Conservation (phyloP, 805 yeast species). For the Ogataea glucozyma region DNA sequence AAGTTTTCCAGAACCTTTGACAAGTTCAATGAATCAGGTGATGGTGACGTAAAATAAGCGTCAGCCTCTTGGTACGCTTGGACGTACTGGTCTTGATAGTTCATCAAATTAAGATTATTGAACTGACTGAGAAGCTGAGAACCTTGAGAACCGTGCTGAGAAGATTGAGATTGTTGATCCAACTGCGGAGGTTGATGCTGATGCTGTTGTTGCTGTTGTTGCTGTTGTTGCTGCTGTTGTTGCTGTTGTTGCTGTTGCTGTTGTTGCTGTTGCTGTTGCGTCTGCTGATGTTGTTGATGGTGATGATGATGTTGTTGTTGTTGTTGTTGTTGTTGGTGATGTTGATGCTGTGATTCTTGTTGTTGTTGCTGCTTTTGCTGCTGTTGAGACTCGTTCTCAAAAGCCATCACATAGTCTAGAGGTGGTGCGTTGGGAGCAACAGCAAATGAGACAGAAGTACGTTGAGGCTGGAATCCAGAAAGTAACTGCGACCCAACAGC, state of each 20-base stretch:
- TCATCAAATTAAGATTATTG: conserved; percentile 15
- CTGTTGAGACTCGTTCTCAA: conserved; percentile 20
- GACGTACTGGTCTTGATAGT: conserved; percentile 29
- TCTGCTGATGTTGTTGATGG: conserved; percentile 11
- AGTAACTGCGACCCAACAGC: conserved; percentile 6
- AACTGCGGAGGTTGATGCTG: conserved; percentile 11
- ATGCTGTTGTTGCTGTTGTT: conserved; percentile 7
- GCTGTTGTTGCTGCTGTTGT: conserved; percentile 13
- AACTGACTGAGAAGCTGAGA: conserved; percentile 18
- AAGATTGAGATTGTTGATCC: conserved; percentile 1
- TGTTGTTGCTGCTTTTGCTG: conserved; percentile 12
- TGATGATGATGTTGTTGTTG: conserved; percentile 12
- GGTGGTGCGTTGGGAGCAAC: conserved; percentile 20
- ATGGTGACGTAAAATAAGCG: conserved; percentile 31
- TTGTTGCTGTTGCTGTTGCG: conserved; percentile 12
- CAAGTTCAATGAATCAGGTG: conserved; percentile 28
- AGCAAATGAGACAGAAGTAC: conserved; percentile 13
- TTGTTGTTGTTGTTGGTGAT: conserved; percentile 12
- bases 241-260: conserved; percentile 12
- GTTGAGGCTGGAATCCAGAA: conserved; percentile 15
- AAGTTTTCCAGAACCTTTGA: conserved; percentile 25
- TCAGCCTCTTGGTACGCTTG: conserved; percentile 31
- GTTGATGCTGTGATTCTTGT: conserved; percentile 7
- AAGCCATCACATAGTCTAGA: conserved; percentile 26
- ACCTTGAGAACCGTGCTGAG: conserved; percentile 2